phyloP scores from a whole-genome alignment of 345 rosid species.

The Carallia brachiata region DNA sequence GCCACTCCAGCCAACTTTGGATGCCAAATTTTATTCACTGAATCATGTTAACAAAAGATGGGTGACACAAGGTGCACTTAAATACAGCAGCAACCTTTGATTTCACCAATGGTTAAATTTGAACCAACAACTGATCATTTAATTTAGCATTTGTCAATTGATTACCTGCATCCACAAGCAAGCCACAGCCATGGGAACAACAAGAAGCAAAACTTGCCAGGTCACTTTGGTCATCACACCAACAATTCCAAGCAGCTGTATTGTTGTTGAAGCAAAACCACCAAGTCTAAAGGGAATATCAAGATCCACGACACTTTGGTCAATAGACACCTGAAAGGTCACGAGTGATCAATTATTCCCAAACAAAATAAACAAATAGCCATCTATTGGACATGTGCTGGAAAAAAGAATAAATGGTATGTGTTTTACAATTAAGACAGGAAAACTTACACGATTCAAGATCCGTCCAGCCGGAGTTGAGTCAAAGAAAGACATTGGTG shows the following conservation, averaged over 20 bases:
- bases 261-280: conserved; percentile 98
- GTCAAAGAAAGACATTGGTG: conserved; percentile 99
- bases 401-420: not conserved
- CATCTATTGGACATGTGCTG: not conserved
- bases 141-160: conserved; percentile 1
- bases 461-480: conserved; percentile 98
- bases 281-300: conserved; percentile 99
- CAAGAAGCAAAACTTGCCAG: conserved; percentile 98
- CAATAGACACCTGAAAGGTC: conserved; percentile 78
- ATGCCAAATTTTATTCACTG: not conserved
- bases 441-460: conserved; percentile 80
- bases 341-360: not conserved
- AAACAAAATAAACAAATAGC: conserved; percentile 6
- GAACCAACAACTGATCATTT: conserved; percentile 11
- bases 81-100: conserved; percentile 6
- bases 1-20: not conserved
- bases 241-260: conserved; percentile 93
- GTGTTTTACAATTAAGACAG: conserved; percentile 10
- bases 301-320: conserved; percentile 99
- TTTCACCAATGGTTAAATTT: conserved; percentile 4
- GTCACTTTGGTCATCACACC: conserved; percentile 95
- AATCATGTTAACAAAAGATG: not conserved
- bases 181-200: conserved; percentile 92
- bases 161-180: conserved; percentile 99
- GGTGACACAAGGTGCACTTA: conserved; percentile 1